phyloP scores from a whole-genome alignment of 306 rosid genomes.

The Biancaea sappan region DNA sequence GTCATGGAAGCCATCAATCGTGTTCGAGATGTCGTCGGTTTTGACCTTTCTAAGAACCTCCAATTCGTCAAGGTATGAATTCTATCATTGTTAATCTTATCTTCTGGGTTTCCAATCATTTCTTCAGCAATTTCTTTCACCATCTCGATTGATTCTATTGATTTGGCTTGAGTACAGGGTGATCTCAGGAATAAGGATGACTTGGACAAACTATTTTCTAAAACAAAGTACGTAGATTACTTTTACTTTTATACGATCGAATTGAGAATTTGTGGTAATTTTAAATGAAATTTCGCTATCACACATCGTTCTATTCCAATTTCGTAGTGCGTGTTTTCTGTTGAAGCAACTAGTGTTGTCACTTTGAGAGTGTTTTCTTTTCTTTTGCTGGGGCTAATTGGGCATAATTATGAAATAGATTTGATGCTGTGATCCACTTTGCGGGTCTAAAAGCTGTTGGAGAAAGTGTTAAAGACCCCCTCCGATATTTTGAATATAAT shows the following conservation, averaged over 20 bases:
- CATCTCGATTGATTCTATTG: not conserved
- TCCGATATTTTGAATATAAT: conserved; percentile 71
- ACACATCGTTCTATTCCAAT: not conserved
- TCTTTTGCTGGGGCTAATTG: not conserved
- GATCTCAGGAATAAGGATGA: conserved; percentile 77
- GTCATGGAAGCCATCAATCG: conserved; percentile 68
- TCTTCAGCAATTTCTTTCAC: not conserved
- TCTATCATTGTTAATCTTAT: not conserved
- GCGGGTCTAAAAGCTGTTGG: conserved; percentile 93
- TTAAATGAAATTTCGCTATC: not conserved
- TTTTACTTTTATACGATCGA: not conserved
- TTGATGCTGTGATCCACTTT: conserved; percentile 89
- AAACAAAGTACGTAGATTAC: conserved; percentile 48
- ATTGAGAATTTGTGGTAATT: not conserved
- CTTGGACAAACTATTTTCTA: conserved; percentile 73
- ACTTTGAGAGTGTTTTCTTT: not conserved
- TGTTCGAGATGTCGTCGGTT: conserved; percentile 67
- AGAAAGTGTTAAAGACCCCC: conserved; percentile 77
- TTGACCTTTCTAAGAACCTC: conserved; percentile 66
- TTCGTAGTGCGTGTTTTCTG: no score
- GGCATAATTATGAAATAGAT: conserved; percentile 44
- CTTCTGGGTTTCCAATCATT: not conserved
- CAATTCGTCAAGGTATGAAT: conserved; percentile 58
- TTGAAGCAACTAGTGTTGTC: not conserved
- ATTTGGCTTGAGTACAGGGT: conserved; percentile 49